phyloP scores from a whole-genome alignment of 2,329 filamentous ascomycete species.

The Fusarium fracticaudum region DNA sequence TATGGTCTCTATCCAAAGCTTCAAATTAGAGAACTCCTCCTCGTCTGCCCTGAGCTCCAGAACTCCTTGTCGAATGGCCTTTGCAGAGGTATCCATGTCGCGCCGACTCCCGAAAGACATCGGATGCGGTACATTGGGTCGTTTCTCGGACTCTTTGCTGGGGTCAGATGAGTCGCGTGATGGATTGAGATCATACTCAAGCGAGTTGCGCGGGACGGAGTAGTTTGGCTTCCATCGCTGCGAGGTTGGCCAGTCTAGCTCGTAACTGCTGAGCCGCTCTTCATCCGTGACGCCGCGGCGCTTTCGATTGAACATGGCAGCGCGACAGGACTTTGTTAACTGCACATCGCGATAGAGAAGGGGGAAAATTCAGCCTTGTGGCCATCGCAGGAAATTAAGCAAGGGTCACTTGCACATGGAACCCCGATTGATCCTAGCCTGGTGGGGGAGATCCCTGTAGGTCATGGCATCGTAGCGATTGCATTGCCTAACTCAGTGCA shows the following conservation, averaged over 20 bases:
- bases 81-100: conserved; percentile 23
- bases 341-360: not conserved
- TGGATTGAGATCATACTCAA: not conserved
- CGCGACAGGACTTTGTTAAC: not conserved
- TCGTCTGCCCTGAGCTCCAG: not conserved
- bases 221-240: conserved; percentile 45
- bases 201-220: conserved; percentile 23
- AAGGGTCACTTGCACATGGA: not conserved
- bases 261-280: conserved; percentile 25
- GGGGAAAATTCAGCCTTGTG: conserved; percentile 5
- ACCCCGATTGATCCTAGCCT: not conserved
- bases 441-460: not conserved
- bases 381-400: not conserved
- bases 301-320: conserved; percentile 23
- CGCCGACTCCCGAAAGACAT: conserved; percentile 23
- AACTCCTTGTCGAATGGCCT: not conserved
- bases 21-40: conserved; percentile 39
- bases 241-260: conserved; percentile 30
- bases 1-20: conserved; percentile 44
- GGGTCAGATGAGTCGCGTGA: conserved; percentile 24
- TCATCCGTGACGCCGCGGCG: not conserved
- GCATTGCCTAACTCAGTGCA: not conserved
- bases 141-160: not conserved
- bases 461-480: not conserved
- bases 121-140: not conserved